phyloP scores from a whole-genome alignment of 2,329 filamentous ascomycete genomes.

The Fusarium torreyae region DNA sequence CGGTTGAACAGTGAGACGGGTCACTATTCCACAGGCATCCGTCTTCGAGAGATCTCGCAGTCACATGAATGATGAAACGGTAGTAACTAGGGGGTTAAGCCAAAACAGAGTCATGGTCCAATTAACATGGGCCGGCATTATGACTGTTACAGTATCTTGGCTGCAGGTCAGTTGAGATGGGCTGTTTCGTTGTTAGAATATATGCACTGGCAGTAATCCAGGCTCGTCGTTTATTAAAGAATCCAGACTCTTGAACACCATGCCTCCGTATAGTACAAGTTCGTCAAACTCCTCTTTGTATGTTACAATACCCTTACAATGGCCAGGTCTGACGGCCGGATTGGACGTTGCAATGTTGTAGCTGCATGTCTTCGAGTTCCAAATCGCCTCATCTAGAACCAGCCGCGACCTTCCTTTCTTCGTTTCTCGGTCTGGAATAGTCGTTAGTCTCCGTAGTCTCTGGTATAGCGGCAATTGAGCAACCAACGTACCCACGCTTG shows the following conservation, averaged over 20 bases:
- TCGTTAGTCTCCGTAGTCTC: background rate
- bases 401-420: constrained; percentile 51
- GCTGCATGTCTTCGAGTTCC: background rate
- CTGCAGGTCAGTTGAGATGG: background rate
- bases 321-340: background rate
- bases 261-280: constrained; percentile 29
- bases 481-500: constrained; percentile 82
- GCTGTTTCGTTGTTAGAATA: constrained; percentile 7
- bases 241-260: background rate
- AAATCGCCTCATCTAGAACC: constrained; percentile 34
- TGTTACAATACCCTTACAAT: constrained; percentile 24
- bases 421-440: constrained; percentile 52
- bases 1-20: constrained; percentile 12
- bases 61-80: background rate
- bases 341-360: background rate
- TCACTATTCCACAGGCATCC: constrained; percentile 12
- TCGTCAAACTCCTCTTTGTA: constrained; percentile 10
- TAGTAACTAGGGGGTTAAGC: background rate
- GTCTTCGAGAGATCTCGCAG: constrained; percentile 20
- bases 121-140: background rate
- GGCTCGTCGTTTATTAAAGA: background rate
- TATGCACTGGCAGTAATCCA: background rate
- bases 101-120: no score
- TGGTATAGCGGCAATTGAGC: background rate
- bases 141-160: background rate